Conservation (phyloP, 352 stramenopile species). For the Pythium chondricola region DNA sequence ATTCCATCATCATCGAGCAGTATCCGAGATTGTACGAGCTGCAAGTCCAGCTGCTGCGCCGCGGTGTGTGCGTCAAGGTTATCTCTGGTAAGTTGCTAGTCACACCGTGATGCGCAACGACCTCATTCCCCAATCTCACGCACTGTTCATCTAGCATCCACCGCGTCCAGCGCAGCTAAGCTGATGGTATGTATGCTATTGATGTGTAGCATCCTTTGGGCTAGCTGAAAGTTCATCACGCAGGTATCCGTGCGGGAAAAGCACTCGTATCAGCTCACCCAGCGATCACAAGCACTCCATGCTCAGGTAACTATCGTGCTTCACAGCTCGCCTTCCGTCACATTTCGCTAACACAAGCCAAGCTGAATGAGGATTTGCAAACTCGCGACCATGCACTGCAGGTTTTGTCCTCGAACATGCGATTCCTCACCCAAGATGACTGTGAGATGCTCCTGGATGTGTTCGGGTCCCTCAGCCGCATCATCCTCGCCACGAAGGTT, state of each 20-base stretch:
- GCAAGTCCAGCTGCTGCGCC: slow-evolving; percentile 36
- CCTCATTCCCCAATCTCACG: background rate
- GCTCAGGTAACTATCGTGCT: too few species aligned
- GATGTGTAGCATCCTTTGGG: background rate
- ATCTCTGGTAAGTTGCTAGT: slow-evolving; percentile 28
- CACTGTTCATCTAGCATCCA: slow-evolving; percentile 19
- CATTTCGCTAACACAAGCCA: too few species aligned
- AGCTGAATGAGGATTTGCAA: slow-evolving; percentile 49
- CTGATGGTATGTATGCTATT: slow-evolving; percentile 34
- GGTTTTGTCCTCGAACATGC: slow-evolving; percentile 43
- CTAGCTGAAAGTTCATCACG: slow-evolving; percentile 47
- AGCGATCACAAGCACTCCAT: slow-evolving; percentile 37
- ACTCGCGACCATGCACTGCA: slow-evolving; percentile 37
- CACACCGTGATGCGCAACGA: background rate
- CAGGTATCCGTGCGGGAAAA: too few species aligned
- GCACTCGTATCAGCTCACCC: slow-evolving; percentile 33
- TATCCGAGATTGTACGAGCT: slow-evolving; percentile 38
- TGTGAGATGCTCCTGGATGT: slow-evolving; percentile 77
- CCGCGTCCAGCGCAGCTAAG: slow-evolving; percentile 25
- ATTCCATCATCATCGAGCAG: slow-evolving; percentile 39
- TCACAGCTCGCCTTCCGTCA: too few species aligned
- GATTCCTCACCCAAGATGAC: slow-evolving; percentile 50
- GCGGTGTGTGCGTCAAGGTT: slow-evolving; percentile 33
- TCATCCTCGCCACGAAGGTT: slow-evolving; percentile 38
- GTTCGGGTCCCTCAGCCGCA: slow-evolving; percentile 47